phyloP scores from a whole-genome alignment of 2,329 filamentous ascomycete genomes.

The Fusarium tjaetaba region DNA sequence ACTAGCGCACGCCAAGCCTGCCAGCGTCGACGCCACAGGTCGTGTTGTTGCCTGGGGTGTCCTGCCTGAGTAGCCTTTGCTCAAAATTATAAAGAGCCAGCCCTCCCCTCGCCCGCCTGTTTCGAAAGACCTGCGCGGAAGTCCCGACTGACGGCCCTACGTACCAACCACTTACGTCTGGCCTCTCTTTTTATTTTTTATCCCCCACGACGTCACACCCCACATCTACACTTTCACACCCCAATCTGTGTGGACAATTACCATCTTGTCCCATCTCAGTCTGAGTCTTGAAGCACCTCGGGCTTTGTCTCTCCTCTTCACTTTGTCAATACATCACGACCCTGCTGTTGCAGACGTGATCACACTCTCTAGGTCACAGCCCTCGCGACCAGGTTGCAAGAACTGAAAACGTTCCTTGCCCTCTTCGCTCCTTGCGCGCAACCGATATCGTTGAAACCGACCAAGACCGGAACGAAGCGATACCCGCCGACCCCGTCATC shows the following conservation, averaged over 20 bases:
- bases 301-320: constrained; percentile 25
- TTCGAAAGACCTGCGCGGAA: constrained; percentile 63
- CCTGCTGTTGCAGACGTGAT: constrained; percentile 31
- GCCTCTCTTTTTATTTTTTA: constrained; percentile 53
- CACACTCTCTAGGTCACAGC: constrained; percentile 40
- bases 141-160: constrained; percentile 65
- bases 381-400: constrained; percentile 46
- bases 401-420: constrained; percentile 56
- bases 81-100: constrained; percentile 67
- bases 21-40: constrained; percentile 56
- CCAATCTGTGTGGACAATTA: constrained; percentile 28
- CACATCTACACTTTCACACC: constrained; percentile 37
- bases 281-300: constrained; percentile 16
- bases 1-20: constrained; percentile 52
- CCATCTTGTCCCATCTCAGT: constrained; percentile 33
- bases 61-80: constrained; percentile 49
- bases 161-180: constrained; percentile 60
- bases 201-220: constrained; percentile 47
- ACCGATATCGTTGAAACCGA: constrained; percentile 48
- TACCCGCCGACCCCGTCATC: constrained; percentile 47
- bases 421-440: constrained; percentile 48
- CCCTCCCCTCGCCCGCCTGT: constrained; percentile 63
- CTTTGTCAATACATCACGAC: constrained; percentile 27
- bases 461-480: constrained; percentile 50
- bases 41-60: constrained; percentile 57